These are phyloP conservation scores for Cyberlindnera mrakii DNA, from an alignment of 805 yeast species.

Conservation along the genomic window DNA sequence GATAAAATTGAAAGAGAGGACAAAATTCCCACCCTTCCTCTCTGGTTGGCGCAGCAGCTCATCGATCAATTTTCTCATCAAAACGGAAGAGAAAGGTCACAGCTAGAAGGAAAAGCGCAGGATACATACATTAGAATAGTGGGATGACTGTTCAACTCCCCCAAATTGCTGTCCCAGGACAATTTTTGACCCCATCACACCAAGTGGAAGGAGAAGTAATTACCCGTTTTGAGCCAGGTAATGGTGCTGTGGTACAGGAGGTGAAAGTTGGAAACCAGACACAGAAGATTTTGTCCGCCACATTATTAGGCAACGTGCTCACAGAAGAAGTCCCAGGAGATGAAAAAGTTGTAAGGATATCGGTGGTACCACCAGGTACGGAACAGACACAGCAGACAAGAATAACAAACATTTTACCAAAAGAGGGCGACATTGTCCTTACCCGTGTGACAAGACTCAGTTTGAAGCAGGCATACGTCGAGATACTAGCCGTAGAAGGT, in stretches of 20 bases:
- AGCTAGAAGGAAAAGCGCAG: too few relatives aligned
- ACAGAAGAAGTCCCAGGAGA: constrained; percentile 18
- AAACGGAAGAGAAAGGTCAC: background rate
- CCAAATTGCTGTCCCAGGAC: constrained; percentile 61
- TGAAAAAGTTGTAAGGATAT: constrained; percentile 16
- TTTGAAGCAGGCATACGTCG: constrained; percentile 68
- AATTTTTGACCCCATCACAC: constrained; percentile 57
- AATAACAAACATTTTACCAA: constrained; percentile 43
- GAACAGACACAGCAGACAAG: constrained; percentile 8
- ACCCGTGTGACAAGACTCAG: constrained; percentile 67
- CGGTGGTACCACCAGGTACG: constrained; percentile 23
- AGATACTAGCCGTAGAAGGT: constrained; percentile 65
- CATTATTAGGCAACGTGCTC: constrained; percentile 54
- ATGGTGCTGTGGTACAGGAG: constrained; percentile 52
- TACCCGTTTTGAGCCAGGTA: constrained; percentile 51
- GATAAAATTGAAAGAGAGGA: background rate
- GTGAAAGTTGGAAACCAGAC: constrained; percentile 33
- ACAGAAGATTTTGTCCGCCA: constrained; percentile 45
- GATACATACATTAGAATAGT: too few relatives aligned
- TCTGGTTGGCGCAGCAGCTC: background rate
- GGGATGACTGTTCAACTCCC: constrained; percentile 30
- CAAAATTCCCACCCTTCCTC: too few relatives aligned
- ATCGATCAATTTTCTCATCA: constrained; percentile 2
- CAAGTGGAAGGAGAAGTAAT: constrained; percentile 31
- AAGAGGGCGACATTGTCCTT: constrained; percentile 78